These are phyloP conservation scores for Cutaneotrichosporon sp. DNA, from an alignment of 1,284 basidiomycete species.

Conservation along the genomic window DNA sequence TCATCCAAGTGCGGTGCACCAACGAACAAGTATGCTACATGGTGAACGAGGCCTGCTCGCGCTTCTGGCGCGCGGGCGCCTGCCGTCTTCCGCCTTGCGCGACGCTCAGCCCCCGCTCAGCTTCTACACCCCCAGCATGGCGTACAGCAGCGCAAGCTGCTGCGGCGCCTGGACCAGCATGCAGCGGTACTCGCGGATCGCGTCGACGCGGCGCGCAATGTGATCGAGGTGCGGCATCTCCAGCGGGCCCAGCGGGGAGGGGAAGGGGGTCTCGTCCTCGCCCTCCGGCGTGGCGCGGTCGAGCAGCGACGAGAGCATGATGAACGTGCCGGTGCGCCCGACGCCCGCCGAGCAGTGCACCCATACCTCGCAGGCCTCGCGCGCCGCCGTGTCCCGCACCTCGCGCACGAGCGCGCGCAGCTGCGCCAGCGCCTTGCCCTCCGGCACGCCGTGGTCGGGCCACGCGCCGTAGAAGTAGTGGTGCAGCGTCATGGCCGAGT, in stretches of 20 bases:
- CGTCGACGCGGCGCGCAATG: conserved; percentile 39
- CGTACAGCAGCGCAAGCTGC: conserved; percentile 38
- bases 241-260: conserved; percentile 31
- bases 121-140: not conserved
- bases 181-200: conserved; percentile 40
- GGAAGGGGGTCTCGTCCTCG: not conserved
- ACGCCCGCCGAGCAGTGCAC: conserved; percentile 52
- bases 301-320: conserved; percentile 42
- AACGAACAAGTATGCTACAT: too few species aligned
- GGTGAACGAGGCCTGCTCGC: too few species aligned
- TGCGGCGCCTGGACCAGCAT: conserved; percentile 41
- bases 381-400: conserved; percentile 23
- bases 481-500: conserved; percentile 23
- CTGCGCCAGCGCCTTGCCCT: conserved; percentile 31
- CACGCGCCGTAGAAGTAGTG: conserved; percentile 49
- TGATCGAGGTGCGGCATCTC: conserved; percentile 25
- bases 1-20: too few species aligned
- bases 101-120: not conserved
- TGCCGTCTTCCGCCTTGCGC: too few species aligned
- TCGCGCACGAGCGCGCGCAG: conserved; percentile 32
- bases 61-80: too few species aligned
- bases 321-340: conserved; percentile 48
- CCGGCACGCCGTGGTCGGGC: conserved; percentile 50
- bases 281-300: conserved; percentile 5
- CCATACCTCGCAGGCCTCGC: conserved; percentile 45